Evolutionary conservation across 768 basidiomycete species (phyloP), one percentile per base, ranked within the genome.

Genomic region (Sporobolomyces roseus): DNA sequence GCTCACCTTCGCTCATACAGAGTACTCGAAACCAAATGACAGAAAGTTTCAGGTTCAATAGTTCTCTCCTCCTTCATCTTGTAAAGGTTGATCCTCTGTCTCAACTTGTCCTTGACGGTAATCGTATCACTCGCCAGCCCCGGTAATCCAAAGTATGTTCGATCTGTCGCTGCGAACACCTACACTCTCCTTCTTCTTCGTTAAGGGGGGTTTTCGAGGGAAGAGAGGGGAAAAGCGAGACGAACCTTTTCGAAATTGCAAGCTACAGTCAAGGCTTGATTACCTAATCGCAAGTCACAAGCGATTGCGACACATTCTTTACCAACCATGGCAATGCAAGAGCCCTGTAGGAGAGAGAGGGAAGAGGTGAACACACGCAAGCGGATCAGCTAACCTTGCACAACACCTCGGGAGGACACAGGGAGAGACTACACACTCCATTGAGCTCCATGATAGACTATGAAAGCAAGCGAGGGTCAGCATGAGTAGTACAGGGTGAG

Each of bases 281-380:
- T 89, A 67, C 96, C 96, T 62, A 98, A 81, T 71, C 94, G 86
- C 74, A 94, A 77, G 81, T 99, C 96, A 61, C 89, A 91, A 32
- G 94, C 96, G 80, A 98, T 98, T 61, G 96, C 96, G 56, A 99
- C 96, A 79, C 96, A 99, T 75, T 92, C 89, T 81, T 98, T 97
- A 71, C 96, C 96, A 67, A 89, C 88, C 96, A 99, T 99, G 82
- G 96, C 96, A 80, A 99, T 84, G 76, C 94, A 91, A 81, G 93
- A 96, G 81, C 96, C 96, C 72, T 73, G 63, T 52, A 7, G 6
- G 14, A 17, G 25, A 45, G 45, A 41, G 14, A 21, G 19, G 45
- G 36, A 12, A 17, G 51, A 19, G 17, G 25, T 9, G 64, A 21
- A 10, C 21, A 30, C 27, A 62, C 66, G 66, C 66, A 68, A 68